phyloP scores from a whole-genome alignment of 2,329 filamentous ascomycete genomes.

The Penicillium sp. region DNA sequence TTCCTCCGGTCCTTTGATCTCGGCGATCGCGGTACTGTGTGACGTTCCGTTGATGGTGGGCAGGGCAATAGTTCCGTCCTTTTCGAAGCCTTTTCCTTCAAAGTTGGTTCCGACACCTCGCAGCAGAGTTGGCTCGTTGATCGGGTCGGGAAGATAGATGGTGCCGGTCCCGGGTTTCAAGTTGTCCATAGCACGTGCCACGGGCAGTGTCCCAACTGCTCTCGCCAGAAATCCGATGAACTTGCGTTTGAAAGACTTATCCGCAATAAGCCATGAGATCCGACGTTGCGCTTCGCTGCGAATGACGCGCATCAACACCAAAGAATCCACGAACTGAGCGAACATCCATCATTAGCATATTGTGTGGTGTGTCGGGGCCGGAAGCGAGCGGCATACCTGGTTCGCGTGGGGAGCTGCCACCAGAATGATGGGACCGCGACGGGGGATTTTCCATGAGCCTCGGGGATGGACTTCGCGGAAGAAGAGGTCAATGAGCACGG shows the following conservation, averaged over 20 bases:
- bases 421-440: slow-evolving; percentile 84
- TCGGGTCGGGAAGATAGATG: slow-evolving; percentile 85
- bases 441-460: slow-evolving; percentile 91
- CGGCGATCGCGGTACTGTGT: slow-evolving; percentile 77
- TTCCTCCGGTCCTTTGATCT: slow-evolving; percentile 78
- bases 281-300: slow-evolving; percentile 83
- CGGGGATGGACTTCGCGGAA: slow-evolving; percentile 96
- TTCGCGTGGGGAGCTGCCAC: slow-evolving; percentile 97
- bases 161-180: slow-evolving; percentile 76
- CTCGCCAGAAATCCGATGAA: slow-evolving; percentile 88
- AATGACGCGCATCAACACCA: slow-evolving; percentile 88
- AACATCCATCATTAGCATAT: slow-evolving; percentile 11
- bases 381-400: slow-evolving; percentile 59
- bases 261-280: slow-evolving; percentile 88
- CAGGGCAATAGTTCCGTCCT: slow-evolving; percentile 81
- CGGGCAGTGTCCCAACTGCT: slow-evolving; percentile 85
- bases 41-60: slow-evolving; percentile 79
- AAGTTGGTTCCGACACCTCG: slow-evolving; percentile 82
- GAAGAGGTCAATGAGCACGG: slow-evolving; percentile 86
- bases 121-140: slow-evolving; percentile 78
- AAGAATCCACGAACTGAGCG: slow-evolving; percentile 82
- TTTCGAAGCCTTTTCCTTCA: slow-evolving; percentile 66
- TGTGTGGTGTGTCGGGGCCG: background rate
- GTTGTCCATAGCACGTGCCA: slow-evolving; percentile 85
- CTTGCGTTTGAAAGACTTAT: slow-evolving; percentile 85